A percentile compares a stretch with the other conserved stretches of the same genome.
phyloP scores from a whole-genome alignment of 805 yeast species.

The Candida maris region DNA sequence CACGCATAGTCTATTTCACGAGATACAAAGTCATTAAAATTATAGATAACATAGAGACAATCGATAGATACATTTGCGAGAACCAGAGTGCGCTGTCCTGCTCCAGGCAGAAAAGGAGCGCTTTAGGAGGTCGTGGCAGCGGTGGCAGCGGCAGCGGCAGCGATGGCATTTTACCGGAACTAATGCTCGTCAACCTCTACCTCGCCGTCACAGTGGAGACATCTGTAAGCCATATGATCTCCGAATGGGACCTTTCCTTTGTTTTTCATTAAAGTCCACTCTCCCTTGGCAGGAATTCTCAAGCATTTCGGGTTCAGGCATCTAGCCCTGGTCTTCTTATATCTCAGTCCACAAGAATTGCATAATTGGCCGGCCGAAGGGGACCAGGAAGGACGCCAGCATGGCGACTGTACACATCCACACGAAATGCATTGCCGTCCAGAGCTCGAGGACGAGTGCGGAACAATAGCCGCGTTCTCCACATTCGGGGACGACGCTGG shows the following conservation, averaged over 20 bases:
- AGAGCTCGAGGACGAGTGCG: constrained; percentile 12
- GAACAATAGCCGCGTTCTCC: constrained; percentile 11
- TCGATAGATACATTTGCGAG: too few relatives aligned
- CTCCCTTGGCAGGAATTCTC: constrained; percentile 94
- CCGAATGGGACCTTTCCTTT: constrained; percentile 48
- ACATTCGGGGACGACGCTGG: constrained; percentile 12
- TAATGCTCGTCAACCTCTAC: constrained; percentile 41
- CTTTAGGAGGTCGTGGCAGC: too few relatives aligned
- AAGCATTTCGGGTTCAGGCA: constrained; percentile 74
- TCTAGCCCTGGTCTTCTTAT: constrained; percentile 90
- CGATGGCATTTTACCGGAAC: too few relatives aligned
- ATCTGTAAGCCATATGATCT: constrained; percentile 36
- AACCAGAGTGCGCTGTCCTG: too few relatives aligned
- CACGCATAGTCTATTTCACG: too few relatives aligned
- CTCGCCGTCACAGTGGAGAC: constrained; percentile 57
- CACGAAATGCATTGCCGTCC: constrained; percentile 81
- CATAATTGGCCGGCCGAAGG: constrained; percentile 89
- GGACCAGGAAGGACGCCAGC: constrained; percentile 99
- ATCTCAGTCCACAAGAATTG: constrained; percentile 92
- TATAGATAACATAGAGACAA: too few relatives aligned
- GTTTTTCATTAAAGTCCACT: constrained; percentile 82
- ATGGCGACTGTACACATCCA: constrained; percentile 86
- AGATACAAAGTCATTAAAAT: too few relatives aligned
- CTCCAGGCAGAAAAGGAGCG: too few relatives aligned
- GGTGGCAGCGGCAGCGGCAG: too few relatives aligned